Conservation (phyloP, 2,329 filamentous ascomycete genomes). For the Trichoderma citrinoviride region DNA sequence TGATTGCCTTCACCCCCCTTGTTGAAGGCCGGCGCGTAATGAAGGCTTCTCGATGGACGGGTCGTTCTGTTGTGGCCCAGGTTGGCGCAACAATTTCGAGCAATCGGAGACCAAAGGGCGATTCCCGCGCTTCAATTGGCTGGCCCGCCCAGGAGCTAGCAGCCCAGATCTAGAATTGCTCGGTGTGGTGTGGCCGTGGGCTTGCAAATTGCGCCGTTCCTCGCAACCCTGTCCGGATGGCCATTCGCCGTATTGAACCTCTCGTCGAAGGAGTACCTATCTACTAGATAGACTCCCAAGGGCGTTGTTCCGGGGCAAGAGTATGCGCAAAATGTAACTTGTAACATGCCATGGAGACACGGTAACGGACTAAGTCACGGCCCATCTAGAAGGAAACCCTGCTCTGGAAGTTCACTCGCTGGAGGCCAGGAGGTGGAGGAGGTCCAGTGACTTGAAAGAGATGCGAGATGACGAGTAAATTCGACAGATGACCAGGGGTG, state of each 20-base stretch:
- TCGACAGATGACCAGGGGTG: conserved; percentile 31
- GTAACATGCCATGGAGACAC: neutral
- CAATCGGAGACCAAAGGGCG: conserved; percentile 47
- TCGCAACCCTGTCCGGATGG: conserved; percentile 2
- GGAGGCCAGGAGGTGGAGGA: conserved; percentile 37
- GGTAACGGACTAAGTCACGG: conserved; percentile 4
- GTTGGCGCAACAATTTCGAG: conserved; percentile 41
- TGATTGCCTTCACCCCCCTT: conserved; percentile 37
- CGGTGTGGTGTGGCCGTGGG: conserved; percentile 17
- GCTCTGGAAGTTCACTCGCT: conserved; percentile 21
- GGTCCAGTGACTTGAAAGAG: conserved; percentile 46
- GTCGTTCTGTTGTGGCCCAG: conserved; percentile 31
- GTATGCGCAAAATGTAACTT: neutral
- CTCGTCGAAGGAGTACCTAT: conserved; percentile 6
- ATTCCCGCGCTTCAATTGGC: conserved; percentile 43
- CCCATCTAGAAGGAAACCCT: neutral
- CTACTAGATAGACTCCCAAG: conserved; percentile 21
- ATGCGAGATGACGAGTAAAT: conserved; percentile 41
- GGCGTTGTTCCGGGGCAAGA: conserved; percentile 7
- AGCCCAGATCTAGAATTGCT: conserved; percentile 24
- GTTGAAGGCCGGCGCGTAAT: conserved; percentile 52
- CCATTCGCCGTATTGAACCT: neutral
- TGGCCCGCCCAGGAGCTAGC: conserved; percentile 24
- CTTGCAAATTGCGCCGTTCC: conserved; percentile 13
- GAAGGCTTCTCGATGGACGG: conserved; percentile 48